Evolutionary conservation across 495 filamentous ascomycete species (phyloP).

Genomic region (Bombardia bombarda): DNA sequence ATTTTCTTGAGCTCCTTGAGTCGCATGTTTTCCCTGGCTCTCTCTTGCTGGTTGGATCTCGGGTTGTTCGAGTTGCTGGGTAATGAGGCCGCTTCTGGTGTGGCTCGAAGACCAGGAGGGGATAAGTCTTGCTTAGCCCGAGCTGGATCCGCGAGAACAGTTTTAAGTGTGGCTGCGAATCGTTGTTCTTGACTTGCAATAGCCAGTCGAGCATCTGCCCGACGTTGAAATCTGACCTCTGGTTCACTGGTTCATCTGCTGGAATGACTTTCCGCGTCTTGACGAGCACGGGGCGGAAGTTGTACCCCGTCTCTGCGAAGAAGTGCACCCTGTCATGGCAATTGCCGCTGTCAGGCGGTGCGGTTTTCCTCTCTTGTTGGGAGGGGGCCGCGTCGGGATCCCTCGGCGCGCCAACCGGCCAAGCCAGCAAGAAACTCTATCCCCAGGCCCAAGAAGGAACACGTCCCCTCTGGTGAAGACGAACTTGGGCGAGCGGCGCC

Average conservation of each 20-base stretch:
- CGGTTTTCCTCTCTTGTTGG: no score
- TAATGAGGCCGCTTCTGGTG: no score
- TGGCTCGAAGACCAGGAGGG: slow-evolving; percentile 25
- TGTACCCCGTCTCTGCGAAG: slow-evolving; percentile 35
- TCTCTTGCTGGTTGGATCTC: no score
- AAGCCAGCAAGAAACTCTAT: no score
- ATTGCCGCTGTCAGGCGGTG: no score
- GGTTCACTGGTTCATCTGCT: slow-evolving; percentile 9
- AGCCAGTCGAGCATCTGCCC: slow-evolving; percentile 37
- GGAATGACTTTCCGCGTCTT: slow-evolving; percentile 2
- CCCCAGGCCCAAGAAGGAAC: no score
- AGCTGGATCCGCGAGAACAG: slow-evolving; percentile 36
- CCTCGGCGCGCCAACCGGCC: no score
- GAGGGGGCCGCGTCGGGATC: no score
- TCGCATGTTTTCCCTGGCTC: background rate
- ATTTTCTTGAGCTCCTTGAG: slow-evolving; percentile 1
- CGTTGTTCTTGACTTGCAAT: slow-evolving; percentile 29
- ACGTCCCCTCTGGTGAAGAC: no score
- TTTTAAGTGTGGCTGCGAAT: slow-evolving; percentile 25
- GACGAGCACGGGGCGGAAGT: slow-evolving; percentile 15
- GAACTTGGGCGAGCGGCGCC: no score
- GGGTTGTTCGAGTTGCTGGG: no score
- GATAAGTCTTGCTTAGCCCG: slow-evolving; percentile 36
- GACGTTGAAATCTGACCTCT: slow-evolving; percentile 19
- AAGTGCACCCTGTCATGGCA: slow-evolving; percentile 36